Evolutionary conservation across 2,329 filamentous ascomycete species (phyloP), one percentile per base, ranked within the genome.

Genomic region (Aspergillus proliferans): DNA sequence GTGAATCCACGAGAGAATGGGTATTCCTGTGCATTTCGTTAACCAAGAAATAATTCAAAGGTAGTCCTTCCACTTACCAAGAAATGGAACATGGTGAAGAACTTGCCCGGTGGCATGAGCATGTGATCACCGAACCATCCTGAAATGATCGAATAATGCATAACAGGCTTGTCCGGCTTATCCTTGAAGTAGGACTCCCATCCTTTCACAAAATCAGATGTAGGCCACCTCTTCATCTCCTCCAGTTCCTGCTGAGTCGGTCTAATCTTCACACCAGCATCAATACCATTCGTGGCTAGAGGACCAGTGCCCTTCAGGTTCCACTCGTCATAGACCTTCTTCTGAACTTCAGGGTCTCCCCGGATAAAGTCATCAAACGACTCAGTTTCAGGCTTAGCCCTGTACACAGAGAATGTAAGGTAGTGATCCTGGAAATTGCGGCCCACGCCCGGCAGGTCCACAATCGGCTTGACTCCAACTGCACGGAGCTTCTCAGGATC

Each of bases 71-170:
- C 52, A 63, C 56, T 60, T 53, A 67, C 67, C 60, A 88, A 68
- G 79, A 88, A 89, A 67, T 88, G 84, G 78, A 88, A 88, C 85
- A 89, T 89, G 62, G 82, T 86, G 73, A 89, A 88, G 77, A 88
- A 89, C 55, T 89, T 88, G 56, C 86, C 86, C 1, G 84, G 80
- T 0, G 86, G 85, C 78, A 86, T 84, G 45, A 71, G 65, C 69
- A 79, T 77, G 60, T 79, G 73, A 64, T 76, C 69, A 54, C 66
- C 69, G 50, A 73, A 73, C 64, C 65, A 73, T 54, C 84, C 84
- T 14, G 85, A 74, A 61, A 91, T 89, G 48, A 90, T 81, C 1
- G 79, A 85, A 71, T 91, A 91, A 64, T 91, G 87, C 87, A 91
- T 91, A 40, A 91, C 86, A 0, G 87, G 87, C 76, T 91, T 91